Evolutionary conservation across 2,329 filamentous ascomycete genomes (phyloP).

Genomic region (Exserohilum rostratum): DNA sequence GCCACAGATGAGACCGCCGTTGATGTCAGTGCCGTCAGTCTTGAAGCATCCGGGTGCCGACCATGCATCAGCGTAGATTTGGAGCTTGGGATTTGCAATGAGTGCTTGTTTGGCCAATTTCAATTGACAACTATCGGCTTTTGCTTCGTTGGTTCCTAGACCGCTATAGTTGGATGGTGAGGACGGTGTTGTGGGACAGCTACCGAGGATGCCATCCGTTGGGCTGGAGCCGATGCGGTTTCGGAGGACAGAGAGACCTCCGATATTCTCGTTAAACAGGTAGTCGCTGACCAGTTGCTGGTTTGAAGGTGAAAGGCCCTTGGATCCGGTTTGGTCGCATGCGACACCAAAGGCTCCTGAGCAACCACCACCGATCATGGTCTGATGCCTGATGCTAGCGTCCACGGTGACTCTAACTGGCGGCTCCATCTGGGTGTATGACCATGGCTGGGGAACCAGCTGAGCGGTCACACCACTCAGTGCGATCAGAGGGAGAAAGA

Average conservation of each 20-base stretch:
- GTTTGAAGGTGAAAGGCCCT: constrained; percentile 36
- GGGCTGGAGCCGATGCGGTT: constrained; percentile 52
- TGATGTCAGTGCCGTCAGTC: constrained; percentile 51
- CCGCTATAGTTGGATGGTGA: constrained; percentile 21
- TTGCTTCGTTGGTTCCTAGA: constrained; percentile 11
- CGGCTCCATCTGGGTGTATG: constrained; percentile 3
- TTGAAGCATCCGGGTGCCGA: constrained; percentile 58
- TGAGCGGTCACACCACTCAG: constrained; percentile 1
- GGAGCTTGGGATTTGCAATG: constrained; percentile 47
- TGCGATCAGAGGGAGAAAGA: constrained; percentile 4
- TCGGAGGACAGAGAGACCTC: constrained; percentile 51
- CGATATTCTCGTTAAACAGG: constrained; percentile 51
- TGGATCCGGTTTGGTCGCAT: constrained; percentile 13
- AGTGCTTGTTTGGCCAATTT: constrained; percentile 58
- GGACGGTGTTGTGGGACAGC: constrained; percentile 15
- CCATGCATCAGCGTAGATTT: constrained; percentile 57
- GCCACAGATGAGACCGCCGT: constrained; percentile 55
- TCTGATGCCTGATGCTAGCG: constrained; percentile 8
- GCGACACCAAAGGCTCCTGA: constrained; percentile 15
- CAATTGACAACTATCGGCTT: constrained; percentile 52
- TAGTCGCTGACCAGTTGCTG: constrained; percentile 50
- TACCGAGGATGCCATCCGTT: constrained; percentile 4
- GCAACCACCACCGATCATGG: constrained; percentile 14
- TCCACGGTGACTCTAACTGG: constrained; percentile 5
- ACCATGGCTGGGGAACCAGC: constrained; percentile 8